These are phyloP conservation scores for Leptomonas seymouri DNA, from an alignment of 208 protist species.

Conservation along the genomic window DNA sequence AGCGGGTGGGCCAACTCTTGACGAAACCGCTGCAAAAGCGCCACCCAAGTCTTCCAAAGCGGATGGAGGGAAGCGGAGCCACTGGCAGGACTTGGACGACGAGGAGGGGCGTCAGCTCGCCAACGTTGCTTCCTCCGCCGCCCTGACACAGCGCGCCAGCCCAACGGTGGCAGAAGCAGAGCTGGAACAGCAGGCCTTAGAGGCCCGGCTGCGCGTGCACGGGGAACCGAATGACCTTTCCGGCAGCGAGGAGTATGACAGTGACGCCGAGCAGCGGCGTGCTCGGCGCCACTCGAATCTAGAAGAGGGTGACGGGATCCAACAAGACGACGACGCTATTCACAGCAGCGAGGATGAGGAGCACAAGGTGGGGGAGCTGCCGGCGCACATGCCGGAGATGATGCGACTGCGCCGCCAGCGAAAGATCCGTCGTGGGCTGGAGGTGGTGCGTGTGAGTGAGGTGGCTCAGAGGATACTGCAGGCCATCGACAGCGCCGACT, in stretches of 20 bases:
- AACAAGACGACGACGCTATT: constrained; percentile 13
- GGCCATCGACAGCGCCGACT: constrained; percentile 32
- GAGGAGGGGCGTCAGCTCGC: constrained; percentile 31
- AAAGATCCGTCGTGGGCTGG: constrained; percentile 41
- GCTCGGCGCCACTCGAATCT: background rate
- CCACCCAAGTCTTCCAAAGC: background rate
- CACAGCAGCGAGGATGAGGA: constrained; percentile 15
- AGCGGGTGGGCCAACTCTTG: background rate
- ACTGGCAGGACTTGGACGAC: constrained; percentile 24
- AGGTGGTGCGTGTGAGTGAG: constrained; percentile 36
- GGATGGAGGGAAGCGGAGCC: background rate
- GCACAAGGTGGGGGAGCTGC: constrained; percentile 19
- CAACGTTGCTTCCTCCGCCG: constrained; percentile 28
- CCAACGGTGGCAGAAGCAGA: constrained; percentile 18
- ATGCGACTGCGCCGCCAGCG: constrained; percentile 44
- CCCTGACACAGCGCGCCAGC: constrained; percentile 21
- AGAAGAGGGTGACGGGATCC: background rate
- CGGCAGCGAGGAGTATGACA: background rate
- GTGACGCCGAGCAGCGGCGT: background rate
- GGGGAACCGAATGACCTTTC: constrained; percentile 1
- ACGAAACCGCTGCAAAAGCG: background rate
- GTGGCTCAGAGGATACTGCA: constrained; percentile 41
- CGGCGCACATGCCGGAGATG: constrained; percentile 39
- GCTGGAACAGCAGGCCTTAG: constrained; percentile 19
- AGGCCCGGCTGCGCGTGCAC: constrained; percentile 30